A percentile compares a stretch with the other conserved stretches of the same genome.
phyloP scores from a whole-genome alignment of 768 basidiomycete species.

The Panaeolus cyanescens region DNA sequence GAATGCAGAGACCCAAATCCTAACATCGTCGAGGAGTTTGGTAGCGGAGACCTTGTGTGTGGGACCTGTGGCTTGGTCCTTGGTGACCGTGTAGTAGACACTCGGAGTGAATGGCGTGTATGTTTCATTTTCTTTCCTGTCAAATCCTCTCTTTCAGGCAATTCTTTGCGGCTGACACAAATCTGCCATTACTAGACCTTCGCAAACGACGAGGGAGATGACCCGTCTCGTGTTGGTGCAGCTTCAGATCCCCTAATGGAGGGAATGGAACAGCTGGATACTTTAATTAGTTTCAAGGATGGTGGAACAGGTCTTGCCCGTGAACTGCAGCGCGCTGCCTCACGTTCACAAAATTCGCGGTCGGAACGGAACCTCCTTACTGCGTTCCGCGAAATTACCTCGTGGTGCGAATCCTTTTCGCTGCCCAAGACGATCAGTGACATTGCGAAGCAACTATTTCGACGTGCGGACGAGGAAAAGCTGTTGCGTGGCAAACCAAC shows the following conservation, averaged over 20 bases:
- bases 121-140: conserved; percentile 37
- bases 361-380: conserved; percentile 84
- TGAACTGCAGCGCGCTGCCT: conserved; percentile 91
- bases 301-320: conserved; percentile 91
- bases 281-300: conserved; percentile 93
- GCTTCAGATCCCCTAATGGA: conserved; percentile 92
- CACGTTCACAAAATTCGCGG: conserved; percentile 75
- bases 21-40: conserved; percentile 96
- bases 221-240: conserved; percentile 99
- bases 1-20: conserved; percentile 94
- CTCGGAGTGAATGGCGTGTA: conserved; percentile 96
- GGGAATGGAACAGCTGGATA: conserved; percentile 93
- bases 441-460: conserved; percentile 96
- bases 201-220: conserved; percentile 98
- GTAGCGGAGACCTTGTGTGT: conserved; percentile 96
- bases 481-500: conserved; percentile 88
- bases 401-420: conserved; percentile 95
- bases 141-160: conserved; percentile 16
- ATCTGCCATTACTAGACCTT: conserved; percentile 70
- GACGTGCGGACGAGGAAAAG: conserved; percentile 95
- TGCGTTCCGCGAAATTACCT: conserved; percentile 89
- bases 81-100: conserved; percentile 96
- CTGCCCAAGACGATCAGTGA: conserved; percentile 93
- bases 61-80: conserved; percentile 91
- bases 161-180: neutral